Percentiles rank a stretch among this genome's conserved stretches.
Evolutionary conservation across 129 eudicot genomes (phyloP).

Genomic region (Oenanthe sinensis): DNA sequence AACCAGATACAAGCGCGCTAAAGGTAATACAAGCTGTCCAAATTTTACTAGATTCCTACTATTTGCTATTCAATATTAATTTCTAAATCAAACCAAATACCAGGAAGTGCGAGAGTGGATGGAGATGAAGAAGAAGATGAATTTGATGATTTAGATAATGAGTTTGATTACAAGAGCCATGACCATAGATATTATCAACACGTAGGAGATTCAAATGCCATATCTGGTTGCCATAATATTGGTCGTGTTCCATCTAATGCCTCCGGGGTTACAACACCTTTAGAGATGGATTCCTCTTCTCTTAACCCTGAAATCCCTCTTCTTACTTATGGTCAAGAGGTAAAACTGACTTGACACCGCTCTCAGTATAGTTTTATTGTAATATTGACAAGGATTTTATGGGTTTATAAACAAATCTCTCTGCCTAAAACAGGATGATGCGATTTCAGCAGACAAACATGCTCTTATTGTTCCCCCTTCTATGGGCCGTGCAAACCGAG

Average conservation of each 20-base stretch:
- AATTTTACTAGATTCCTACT: neutral
- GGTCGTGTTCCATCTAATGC: conserved; percentile 6
- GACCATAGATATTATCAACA: conserved; percentile 10
- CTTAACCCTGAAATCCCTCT: conserved; percentile 68
- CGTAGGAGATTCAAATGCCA: neutral
- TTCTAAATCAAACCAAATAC: neutral
- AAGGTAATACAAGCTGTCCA: conserved; percentile 3
- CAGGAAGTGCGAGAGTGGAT: conserved; percentile 9
- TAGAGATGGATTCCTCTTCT: conserved; percentile 20
- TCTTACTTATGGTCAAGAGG: conserved; percentile 95
- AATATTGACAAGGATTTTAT: neutral
- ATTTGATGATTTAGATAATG: conserved; percentile 13
- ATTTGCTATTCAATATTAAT: neutral
- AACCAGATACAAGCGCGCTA: conserved; percentile 27
- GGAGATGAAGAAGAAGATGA: conserved; percentile 15
- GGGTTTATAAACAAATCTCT: neutral
- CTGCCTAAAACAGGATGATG: conserved; percentile 53
- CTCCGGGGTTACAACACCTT: conserved; percentile 2
- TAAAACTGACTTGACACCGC: conserved; percentile 13
- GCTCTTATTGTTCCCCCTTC: conserved; percentile 80
- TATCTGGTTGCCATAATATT: neutral
- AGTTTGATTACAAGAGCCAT: conserved; percentile 11
- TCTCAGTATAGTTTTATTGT: neutral
- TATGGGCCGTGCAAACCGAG: conserved; percentile 70
- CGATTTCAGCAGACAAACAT: conserved; percentile 85